These are phyloP conservation scores for Berkeleyomyces rouxiae DNA, from an alignment of 2,329 filamentous ascomycete genomes.

Conservation along the genomic window DNA sequence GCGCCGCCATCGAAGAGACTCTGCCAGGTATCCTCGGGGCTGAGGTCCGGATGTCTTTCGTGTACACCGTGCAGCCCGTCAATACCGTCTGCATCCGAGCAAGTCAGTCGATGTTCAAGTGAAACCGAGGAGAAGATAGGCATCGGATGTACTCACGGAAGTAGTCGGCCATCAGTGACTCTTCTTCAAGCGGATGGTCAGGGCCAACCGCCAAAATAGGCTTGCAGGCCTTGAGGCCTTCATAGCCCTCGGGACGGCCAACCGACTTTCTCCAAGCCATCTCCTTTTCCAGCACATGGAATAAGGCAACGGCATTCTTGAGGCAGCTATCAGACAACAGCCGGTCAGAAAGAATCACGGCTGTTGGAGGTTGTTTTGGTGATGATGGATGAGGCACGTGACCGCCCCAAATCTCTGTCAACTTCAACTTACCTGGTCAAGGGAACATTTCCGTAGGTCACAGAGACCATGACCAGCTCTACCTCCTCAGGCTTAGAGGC, in stretches of 20 bases:
- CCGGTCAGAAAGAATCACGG: neutral
- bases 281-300: conserved; percentile 84
- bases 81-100: conserved; percentile 39
- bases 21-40: conserved; percentile 58
- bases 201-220: conserved; percentile 79
- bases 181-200: conserved; percentile 69
- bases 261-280: conserved; percentile 61
- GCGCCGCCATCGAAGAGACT: conserved; percentile 37
- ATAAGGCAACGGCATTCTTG: conserved; percentile 75
- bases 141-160: conserved; percentile 49
- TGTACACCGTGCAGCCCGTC: conserved; percentile 69
- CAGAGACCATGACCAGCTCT: conserved; percentile 67
- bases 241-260: conserved; percentile 54
- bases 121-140: neutral
- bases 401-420: no score
- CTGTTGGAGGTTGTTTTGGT: neutral
- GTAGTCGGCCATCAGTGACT: conserved; percentile 64
- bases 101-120: neutral
- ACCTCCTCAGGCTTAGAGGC: conserved; percentile 69
- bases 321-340: conserved; percentile 39
- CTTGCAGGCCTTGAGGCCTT: conserved; percentile 52
- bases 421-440: conserved; percentile 46
- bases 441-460: conserved; percentile 89
- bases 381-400: neutral
- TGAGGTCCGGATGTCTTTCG: conserved; percentile 55